Base-by-base conservation (phyloP, 441 rosid genomes). In the Adansonia rubrostipa region DNA sequence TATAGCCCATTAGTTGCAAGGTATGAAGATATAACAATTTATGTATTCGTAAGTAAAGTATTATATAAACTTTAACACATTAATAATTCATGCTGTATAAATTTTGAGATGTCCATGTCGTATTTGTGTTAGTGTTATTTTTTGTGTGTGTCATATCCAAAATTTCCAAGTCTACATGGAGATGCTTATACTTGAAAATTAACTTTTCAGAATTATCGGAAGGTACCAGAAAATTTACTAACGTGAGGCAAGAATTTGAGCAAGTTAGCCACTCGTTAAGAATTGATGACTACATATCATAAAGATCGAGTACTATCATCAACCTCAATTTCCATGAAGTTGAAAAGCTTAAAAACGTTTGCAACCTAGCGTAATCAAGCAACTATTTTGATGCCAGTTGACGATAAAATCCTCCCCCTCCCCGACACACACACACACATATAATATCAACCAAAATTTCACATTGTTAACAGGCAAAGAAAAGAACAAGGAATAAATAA, bases 161-260 rank as follows among this genome's bases (percentile, higher is more conserved):
- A 28, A 28, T 28, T 28, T 28, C 36, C 36, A 28, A 28, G 1
- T 28, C 36, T 28, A 28, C 36, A 28, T 40, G 11, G 50, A 3
- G 24, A n/a, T n/a, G 51, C 22, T 51, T 36, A 33, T 2, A 14
- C 47, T 5, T 7, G 45, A 51, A 71, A 71, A 2, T 13, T 2
- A 48, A 22, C 56, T 22, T 24, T 56, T 56, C 60, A 56, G 6
- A 19, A 66, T 48, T 54, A 48, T 45, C 56, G 10, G 22, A 67
- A 44, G 33, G 47, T 20, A 20, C 40, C 40, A 68, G 17, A 67
- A 67, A 28, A 44, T 67, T 44, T 24, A 70, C 58, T 13, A 48
- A 28, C 62, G 28, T 28, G 6, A 71, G 48, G 75, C 22, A 33
- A 71, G 45, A 71, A 53, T 56, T 73, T 69, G 10, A 69, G 73